Evolutionary conservation across 345 rosid genomes (phyloP).

Genomic region (Ceriops zippeliana): DNA sequence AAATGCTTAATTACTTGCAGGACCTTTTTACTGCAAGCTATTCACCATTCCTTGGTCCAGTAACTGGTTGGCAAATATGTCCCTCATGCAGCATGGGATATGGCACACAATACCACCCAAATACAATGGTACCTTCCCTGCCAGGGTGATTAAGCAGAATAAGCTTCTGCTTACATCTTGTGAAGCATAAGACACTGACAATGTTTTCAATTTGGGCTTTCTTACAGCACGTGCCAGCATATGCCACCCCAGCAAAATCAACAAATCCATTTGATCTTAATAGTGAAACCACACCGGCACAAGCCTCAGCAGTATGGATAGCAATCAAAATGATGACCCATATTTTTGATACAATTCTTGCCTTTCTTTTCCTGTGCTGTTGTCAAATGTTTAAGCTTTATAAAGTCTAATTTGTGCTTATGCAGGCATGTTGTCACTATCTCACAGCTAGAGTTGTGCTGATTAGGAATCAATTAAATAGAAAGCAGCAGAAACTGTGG

Average conservation of each 20-base stretch:
- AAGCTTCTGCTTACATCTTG: neutral
- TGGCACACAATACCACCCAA: conserved; percentile 50
- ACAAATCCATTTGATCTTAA: conserved; percentile 65
- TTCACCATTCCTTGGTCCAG: conserved; percentile 32
- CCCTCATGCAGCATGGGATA: conserved; percentile 46
- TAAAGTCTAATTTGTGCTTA: neutral
- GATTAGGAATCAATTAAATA: conserved; percentile 6
- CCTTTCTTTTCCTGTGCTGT: neutral
- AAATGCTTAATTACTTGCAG: conserved; percentile 35
- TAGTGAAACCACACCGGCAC: conserved; percentile 34
- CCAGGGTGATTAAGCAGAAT: conserved; percentile 4
- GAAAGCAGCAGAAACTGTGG: neutral
- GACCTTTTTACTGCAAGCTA: conserved; percentile 65
- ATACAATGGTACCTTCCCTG: conserved; percentile 41
- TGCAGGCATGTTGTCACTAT: neutral
- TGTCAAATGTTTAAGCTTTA: neutral
- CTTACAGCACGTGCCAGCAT: conserved; percentile 44
- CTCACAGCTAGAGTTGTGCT: neutral
- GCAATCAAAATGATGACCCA: conserved; percentile 3
- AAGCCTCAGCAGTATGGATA: conserved; percentile 37
- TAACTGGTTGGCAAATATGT: conserved; percentile 46
- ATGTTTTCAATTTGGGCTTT: neutral
- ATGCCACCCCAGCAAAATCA: conserved; percentile 34
- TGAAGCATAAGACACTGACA: neutral
- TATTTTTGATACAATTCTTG: neutral